Conservation (phyloP, 2,329 filamentous ascomycete species). For the Aspergillus arachidicola region DNA sequence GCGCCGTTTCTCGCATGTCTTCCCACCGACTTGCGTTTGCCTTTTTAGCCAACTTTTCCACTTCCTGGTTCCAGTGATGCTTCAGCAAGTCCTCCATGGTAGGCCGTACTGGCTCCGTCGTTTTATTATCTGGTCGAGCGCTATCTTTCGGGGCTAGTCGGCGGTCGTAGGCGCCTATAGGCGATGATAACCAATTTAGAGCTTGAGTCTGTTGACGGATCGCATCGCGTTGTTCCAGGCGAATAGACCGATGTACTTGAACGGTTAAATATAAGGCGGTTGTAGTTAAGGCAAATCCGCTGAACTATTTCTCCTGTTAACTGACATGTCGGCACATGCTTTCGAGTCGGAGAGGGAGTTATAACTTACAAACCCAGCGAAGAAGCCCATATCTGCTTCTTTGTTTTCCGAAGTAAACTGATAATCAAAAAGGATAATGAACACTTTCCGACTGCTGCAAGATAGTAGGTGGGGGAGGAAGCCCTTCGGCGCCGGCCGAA, state of each 20-base stretch:
- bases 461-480: neutral
- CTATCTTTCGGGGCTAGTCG: constrained; percentile 24
- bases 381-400: constrained; percentile 22
- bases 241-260: constrained; percentile 69
- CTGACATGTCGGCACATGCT: neutral
- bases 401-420: neutral
- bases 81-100: constrained; percentile 69
- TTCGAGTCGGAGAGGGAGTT: neutral
- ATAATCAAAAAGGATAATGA: neutral
- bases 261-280: constrained; percentile 72
- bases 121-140: neutral
- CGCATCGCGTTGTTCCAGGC: constrained; percentile 50
- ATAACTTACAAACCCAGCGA: constrained; percentile 66
- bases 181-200: constrained; percentile 43
- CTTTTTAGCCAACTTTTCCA: constrained; percentile 67
- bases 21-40: constrained; percentile 69
- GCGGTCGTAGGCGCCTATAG: constrained; percentile 39
- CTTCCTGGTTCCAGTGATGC: constrained; percentile 75
- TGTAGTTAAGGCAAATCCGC: constrained; percentile 75
- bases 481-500: neutral
- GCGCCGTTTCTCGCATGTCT: constrained; percentile 51
- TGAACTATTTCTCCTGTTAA: constrained; percentile 56
- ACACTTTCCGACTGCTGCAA: neutral
- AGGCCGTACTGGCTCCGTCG: constrained; percentile 28
- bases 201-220: constrained; percentile 48